Evolutionary conservation across 148 eudicot genomes (phyloP), one percentile per base, ranked within the genome.

Genomic region (Rhododendron henanense): DNA sequence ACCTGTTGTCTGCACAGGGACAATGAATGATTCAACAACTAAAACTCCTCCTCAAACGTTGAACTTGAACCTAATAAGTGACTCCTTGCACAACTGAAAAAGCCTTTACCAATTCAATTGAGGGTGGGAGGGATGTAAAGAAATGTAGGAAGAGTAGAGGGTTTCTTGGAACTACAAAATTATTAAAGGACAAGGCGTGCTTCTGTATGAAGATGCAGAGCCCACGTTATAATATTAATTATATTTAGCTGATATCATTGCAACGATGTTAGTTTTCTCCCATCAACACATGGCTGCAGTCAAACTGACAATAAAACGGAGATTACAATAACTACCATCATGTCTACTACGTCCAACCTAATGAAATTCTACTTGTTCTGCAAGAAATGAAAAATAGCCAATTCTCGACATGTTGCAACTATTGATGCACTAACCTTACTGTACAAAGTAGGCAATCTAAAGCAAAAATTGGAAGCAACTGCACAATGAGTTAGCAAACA

Each of bases 1-100:
- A 87, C 88, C 85, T 95, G 95, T 87, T 94, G 93, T 88, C 99
- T 97, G 98, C 74, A 79, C 33, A 82, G 80, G 63, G 61, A 71
- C 61, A 85, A 84, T 45, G 50, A 25, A 33, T 41, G 31, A n/a
- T 84, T 18, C 23, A 37, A 28, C 5, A n/a, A 28, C 14, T 33
- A 71, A 71, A 9, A 71, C 31, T 23, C 35, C 35, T 71, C 19
- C 85, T 33, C 45, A 75, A 53, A 48, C 15, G 39, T 16, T 57
- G 23, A 55, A 53, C 23, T 9, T 41, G 14, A 76, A 23, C 8
- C 73, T 50, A 74, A 33, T 28, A 53, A 84, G 37, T 55, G 59
- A 84, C 15, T 35, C 48, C 44, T 37, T 75, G 11, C 44, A 23
- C 4, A 84, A 81, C 15, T 50, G 19, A 61, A 48, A 37, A 69